A percentile compares a stretch with the other conserved stretches of the same genome.
Evolutionary conservation across 176 grass and related monocot genomes (phyloP).

Genomic region (Ananas comosus): DNA sequence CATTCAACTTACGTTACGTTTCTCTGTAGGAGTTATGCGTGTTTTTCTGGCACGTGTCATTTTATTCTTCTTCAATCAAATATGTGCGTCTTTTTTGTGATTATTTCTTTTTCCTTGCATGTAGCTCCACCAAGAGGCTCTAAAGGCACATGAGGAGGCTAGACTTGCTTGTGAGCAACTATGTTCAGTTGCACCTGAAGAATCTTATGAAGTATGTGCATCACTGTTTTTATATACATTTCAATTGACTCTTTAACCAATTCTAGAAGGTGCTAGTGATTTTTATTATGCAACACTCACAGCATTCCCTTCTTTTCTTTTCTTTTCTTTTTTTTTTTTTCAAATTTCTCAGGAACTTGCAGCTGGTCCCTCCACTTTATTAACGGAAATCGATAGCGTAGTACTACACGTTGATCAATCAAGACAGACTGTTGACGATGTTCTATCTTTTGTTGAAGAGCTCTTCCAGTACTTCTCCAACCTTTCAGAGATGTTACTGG

Average conservation of each 20-base stretch:
- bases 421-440: conserved; percentile 41
- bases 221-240: conserved; percentile 1
- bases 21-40: background rate
- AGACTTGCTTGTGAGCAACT: conserved; percentile 48
- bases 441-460: conserved; percentile 57
- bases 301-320: background rate
- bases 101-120: conserved; percentile 24
- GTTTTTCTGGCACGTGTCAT: background rate
- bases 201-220: conserved; percentile 31
- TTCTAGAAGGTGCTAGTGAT: background rate
- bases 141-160: conserved; percentile 47
- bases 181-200: conserved; percentile 18
- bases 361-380: conserved; percentile 21
- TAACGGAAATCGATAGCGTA: conserved; percentile 38
- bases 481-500: conserved; percentile 31
- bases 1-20: background rate
- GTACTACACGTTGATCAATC: conserved; percentile 35
- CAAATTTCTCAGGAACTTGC: conserved; percentile 40
- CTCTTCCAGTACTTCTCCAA: conserved; percentile 37
- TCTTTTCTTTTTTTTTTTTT: conserved; percentile 12
- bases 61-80: background rate
- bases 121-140: conserved; percentile 51
- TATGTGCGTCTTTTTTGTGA: background rate
- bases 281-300: background rate
- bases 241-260: background rate